Evolutionary conservation across 2,329 filamentous ascomycete species (phyloP).

Genomic region (Phialocephala sp.): DNA sequence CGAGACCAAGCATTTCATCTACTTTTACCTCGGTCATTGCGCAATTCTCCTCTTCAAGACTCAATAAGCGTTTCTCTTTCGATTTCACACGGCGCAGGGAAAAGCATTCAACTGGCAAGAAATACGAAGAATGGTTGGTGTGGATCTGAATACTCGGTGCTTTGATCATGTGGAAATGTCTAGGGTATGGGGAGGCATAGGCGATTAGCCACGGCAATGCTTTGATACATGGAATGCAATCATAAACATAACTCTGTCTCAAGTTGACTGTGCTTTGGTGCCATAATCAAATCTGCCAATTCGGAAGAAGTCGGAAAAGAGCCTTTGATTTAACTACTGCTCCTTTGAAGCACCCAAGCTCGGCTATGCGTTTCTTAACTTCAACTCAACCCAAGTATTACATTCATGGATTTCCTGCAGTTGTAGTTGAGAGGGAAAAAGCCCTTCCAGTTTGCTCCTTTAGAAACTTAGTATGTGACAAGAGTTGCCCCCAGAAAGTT

Average conservation of each 20-base stretch:
- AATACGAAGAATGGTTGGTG: not conserved
- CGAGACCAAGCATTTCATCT: conserved; percentile 99
- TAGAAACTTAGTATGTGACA: too few species aligned
- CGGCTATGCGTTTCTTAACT: too few species aligned
- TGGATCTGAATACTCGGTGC: not conserved
- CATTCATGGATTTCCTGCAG: too few species aligned
- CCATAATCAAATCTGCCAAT: not conserved
- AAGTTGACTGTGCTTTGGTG: not conserved
- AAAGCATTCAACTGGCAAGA: not conserved
- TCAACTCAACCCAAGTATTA: too few species aligned
- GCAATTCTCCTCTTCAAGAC: conserved; percentile 99
- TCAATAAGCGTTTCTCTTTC: conserved; percentile 62
- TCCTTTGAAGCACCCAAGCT: too few species aligned
- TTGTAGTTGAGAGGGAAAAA: too few species aligned
- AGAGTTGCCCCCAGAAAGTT: too few species aligned
- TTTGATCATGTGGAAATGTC: not conserved
- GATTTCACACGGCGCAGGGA: not conserved
- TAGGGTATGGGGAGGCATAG: not conserved
- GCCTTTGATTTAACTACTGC: too few species aligned
- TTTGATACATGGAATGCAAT: not conserved
- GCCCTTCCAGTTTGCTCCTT: too few species aligned
- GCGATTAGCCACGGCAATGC: not conserved
- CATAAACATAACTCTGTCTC: not conserved
- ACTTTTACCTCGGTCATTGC: conserved; percentile 99
- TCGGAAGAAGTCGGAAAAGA: too few species aligned